Percentiles rank a stretch among this genome's conserved stretches.
Evolutionary conservation across 371 early-diverging fungal genomes (phyloP).

Genomic region (Nematocida displodere): DNA sequence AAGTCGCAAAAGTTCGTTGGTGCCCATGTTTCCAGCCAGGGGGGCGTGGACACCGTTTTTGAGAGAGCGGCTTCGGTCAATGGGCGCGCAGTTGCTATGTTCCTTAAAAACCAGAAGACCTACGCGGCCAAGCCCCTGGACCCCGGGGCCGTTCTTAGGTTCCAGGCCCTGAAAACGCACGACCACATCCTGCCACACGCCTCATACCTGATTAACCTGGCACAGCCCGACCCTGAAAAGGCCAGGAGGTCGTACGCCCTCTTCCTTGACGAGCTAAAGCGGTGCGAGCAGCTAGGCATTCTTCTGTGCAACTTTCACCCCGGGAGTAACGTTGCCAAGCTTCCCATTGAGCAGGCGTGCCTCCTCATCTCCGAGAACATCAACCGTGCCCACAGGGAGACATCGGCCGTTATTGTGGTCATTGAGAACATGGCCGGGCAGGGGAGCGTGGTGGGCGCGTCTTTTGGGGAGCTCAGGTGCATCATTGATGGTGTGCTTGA

Average conservation of each 20-base stretch:
- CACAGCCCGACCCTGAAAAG: conserved; percentile 66
- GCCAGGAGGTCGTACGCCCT: conserved; percentile 63
- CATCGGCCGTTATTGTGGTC: conserved; percentile 65
- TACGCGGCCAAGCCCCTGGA: conserved; percentile 38
- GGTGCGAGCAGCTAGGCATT: conserved; percentile 68
- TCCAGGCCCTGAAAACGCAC: conserved; percentile 39
- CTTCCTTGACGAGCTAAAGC: conserved; percentile 68
- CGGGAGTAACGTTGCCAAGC: conserved; percentile 67
- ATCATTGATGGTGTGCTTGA: conserved; percentile 67
- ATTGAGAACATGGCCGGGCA: conserved; percentile 72
- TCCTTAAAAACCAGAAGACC: conserved; percentile 64
- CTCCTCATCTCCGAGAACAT: conserved; percentile 66
- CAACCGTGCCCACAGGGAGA: conserved; percentile 66
- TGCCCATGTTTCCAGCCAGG: conserved; percentile 64
- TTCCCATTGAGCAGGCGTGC: conserved; percentile 63
- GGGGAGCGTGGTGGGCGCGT: conserved; percentile 67
- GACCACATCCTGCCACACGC: conserved; percentile 68
- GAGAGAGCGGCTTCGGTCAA: conserved; percentile 57
- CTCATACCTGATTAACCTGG: conserved; percentile 69
- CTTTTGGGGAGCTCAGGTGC: conserved; percentile 67
- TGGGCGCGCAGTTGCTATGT: conserved; percentile 61
- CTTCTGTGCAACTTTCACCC: conserved; percentile 69
- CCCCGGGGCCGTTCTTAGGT: conserved; percentile 40
- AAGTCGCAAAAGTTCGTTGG: conserved; percentile 53
- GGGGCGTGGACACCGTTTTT: conserved; percentile 62